Percentiles rank a stretch among this genome's conserved stretches.
These are phyloP conservation scores for Chimonanthus salicifolius DNA, from an alignment of 164 flowering plant genomes.

Conservation along the genomic window DNA sequence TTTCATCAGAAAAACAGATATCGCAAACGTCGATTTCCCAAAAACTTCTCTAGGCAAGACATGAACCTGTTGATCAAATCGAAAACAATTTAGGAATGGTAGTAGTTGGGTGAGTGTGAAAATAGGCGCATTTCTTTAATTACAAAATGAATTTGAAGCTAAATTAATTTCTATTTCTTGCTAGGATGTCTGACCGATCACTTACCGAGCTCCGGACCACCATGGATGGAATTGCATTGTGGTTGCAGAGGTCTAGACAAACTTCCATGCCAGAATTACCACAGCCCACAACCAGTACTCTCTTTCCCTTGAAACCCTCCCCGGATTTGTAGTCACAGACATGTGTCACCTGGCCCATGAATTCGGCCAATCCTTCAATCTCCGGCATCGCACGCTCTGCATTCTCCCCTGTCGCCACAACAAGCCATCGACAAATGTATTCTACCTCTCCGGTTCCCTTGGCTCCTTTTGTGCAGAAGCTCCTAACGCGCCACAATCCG, in stretches of 20 bases:
- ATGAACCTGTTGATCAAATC: slow-evolving; percentile 46
- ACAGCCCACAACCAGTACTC: slow-evolving; percentile 70
- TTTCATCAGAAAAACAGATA: slow-evolving; percentile 42
- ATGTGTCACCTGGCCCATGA: slow-evolving; percentile 48
- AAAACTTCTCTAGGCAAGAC: slow-evolving; percentile 74
- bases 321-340: slow-evolving; percentile 62
- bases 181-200: not conserved
- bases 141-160: not conserved
- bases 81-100: not conserved
- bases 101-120: too few species aligned
- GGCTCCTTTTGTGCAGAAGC: slow-evolving; percentile 6
- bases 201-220: slow-evolving; percentile 73
- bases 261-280: slow-evolving; percentile 92
- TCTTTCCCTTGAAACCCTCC: slow-evolving; percentile 38
- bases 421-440: slow-evolving; percentile 67
- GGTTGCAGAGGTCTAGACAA: slow-evolving; percentile 65
- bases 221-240: slow-evolving; percentile 58
- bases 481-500: slow-evolving; percentile 66
- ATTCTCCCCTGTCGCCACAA: slow-evolving; percentile 87
- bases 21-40: slow-evolving; percentile 61
- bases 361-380: slow-evolving; percentile 48
- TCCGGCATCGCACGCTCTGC: slow-evolving; percentile 63
- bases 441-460: slow-evolving; percentile 30
- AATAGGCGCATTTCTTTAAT: too few species aligned
- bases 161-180: too few species aligned